These are phyloP conservation scores for Syncephalastrum sp. DNA, from an alignment of 371 early-diverging fungal species.

Conservation along the genomic window DNA sequence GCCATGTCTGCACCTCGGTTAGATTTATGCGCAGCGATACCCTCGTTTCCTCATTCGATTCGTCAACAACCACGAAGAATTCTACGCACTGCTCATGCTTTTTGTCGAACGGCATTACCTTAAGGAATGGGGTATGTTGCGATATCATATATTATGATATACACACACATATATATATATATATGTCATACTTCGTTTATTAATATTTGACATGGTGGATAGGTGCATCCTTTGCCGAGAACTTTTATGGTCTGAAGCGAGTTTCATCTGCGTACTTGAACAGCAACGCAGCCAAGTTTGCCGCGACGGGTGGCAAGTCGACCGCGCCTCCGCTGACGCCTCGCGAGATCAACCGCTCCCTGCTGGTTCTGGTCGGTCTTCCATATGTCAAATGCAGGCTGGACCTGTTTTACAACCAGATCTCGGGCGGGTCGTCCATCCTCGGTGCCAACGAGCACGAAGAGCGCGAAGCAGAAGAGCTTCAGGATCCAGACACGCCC, in stretches of 20 bases:
- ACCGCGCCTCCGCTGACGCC: constrained; percentile 35
- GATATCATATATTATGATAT: not conserved
- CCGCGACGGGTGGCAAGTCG: constrained; percentile 9
- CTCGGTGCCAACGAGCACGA: constrained; percentile 58
- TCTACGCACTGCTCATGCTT: constrained; percentile 74
- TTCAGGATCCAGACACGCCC: constrained; percentile 21
- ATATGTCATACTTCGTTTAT: no score
- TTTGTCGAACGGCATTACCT: constrained; percentile 83
- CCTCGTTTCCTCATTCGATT: constrained; percentile 79
- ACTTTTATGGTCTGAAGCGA: constrained; percentile 89
- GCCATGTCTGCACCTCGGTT: not conserved
- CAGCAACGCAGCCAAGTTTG: constrained; percentile 17
- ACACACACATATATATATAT: no score
- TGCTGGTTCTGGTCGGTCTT: constrained; percentile 70
- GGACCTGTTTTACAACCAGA: constrained; percentile 70
- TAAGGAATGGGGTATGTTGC: constrained; percentile 67
- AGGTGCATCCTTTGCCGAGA: constrained; percentile 89
- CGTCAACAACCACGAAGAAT: constrained; percentile 79
- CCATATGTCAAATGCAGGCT: constrained; percentile 77
- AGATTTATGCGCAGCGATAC: constrained; percentile 89
- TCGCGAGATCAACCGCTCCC: constrained; percentile 59
- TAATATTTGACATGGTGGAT: not conserved
- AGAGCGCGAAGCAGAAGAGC: constrained; percentile 34
- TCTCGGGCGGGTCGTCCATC: constrained; percentile 68
- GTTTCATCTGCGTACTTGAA: constrained; percentile 38